phyloP scores from a whole-genome alignment of 2,329 filamentous ascomycete species.

The Sarocladiaceae sp. region DNA sequence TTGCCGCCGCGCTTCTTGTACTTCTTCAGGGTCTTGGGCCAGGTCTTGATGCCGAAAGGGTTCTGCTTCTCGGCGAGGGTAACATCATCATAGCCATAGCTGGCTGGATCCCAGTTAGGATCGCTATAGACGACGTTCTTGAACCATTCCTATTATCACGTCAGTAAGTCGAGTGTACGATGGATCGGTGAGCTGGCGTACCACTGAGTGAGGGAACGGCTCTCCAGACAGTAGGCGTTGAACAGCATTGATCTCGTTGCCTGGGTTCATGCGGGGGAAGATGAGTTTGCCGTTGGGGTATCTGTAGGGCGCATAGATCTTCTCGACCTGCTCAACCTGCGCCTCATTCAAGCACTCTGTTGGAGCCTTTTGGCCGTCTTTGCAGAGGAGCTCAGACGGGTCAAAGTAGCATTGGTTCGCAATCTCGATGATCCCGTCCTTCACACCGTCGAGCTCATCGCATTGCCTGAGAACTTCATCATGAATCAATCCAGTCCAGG shows the following conservation, averaged over 20 bases:
- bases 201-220: conserved; percentile 18
- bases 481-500: conserved; percentile 15
- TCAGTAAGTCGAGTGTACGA: not conserved
- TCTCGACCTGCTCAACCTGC: conserved; percentile 30
- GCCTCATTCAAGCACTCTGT: conserved; percentile 32
- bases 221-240: conserved; percentile 27
- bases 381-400: conserved; percentile 33
- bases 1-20: conserved; percentile 34
- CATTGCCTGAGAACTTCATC: conserved; percentile 32
- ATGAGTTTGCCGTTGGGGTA: conserved; percentile 1
- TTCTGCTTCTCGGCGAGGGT: conserved; percentile 28
- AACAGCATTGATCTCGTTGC: conserved; percentile 39
- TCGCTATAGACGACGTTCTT: conserved; percentile 35
- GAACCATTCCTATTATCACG: conserved; percentile 26
- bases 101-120: conserved; percentile 26
- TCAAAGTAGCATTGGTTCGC: conserved; percentile 38
- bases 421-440: conserved; percentile 41
- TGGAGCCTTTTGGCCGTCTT: conserved; percentile 17
- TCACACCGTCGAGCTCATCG: conserved; percentile 40
- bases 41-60: conserved; percentile 30
- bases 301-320: conserved; percentile 21
- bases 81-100: conserved; percentile 37
- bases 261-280: conserved; percentile 34
- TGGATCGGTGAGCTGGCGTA: not conserved
- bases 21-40: conserved; percentile 26